phyloP scores from a whole-genome alignment of 306 rosid genomes.

The Hippophae rhamnoides region DNA sequence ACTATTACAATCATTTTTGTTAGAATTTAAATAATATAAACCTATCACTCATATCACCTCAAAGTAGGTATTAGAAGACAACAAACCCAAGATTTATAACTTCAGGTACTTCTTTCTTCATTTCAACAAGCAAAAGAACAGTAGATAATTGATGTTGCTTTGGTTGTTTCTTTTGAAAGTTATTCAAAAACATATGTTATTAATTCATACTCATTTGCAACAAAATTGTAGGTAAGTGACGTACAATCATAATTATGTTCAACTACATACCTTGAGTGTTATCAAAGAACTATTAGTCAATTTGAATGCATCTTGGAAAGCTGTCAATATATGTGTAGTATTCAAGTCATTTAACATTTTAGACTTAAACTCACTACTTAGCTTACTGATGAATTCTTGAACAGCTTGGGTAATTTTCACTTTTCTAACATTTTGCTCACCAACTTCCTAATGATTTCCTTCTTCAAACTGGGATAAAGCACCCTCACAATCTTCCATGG shows the following conservation, averaged over 20 bases:
- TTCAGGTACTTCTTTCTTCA: conserved; percentile 46
- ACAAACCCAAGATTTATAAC: conserved; percentile 54
- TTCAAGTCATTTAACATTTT: no score
- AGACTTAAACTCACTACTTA: no score
- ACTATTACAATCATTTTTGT: neutral
- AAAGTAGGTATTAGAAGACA: conserved; percentile 9
- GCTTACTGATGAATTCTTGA: no score
- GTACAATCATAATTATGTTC: neutral
- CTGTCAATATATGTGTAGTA: no score
- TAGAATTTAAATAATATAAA: neutral
- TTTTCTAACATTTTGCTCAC: conserved; percentile 31
- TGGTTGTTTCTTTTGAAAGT: conserved; percentile 56
- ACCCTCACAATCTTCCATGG: conserved; percentile 71
- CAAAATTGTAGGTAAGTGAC: neutral
- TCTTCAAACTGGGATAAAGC: conserved; percentile 51
- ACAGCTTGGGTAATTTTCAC: no score
- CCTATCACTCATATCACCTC: conserved; percentile 41
- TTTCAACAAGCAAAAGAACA: conserved; percentile 49
- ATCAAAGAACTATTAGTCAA: no score
- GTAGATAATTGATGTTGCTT: conserved; percentile 41
- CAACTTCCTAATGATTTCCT: conserved; percentile 23
- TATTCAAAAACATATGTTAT: neutral
- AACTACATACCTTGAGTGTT: neutral
- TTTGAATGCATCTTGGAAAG: no score
- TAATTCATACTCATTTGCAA: neutral